Conservation (phyloP, 106 monocot genomes). For the Chionographis japonica region DNA sequence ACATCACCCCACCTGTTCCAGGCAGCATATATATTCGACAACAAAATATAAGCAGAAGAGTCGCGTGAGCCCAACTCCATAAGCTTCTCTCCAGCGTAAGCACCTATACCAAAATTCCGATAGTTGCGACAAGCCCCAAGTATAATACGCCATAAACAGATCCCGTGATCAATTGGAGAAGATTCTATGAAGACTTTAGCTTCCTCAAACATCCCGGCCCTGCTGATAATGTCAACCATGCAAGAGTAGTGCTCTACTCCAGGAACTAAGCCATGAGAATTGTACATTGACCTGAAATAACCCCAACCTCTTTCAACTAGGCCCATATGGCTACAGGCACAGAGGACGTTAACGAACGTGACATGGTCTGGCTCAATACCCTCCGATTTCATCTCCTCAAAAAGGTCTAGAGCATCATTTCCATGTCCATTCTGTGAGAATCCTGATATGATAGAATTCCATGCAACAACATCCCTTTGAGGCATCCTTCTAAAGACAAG, state of each 20-base stretch:
- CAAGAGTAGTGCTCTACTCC: conserved; percentile 66
- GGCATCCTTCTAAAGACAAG: conserved; percentile 52
- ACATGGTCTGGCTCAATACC: conserved; percentile 41
- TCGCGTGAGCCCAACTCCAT: conserved; percentile 55
- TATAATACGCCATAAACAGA: conserved; percentile 57
- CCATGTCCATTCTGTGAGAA: conserved; percentile 62
- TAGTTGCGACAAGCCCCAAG: conserved; percentile 51
- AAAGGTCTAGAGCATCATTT: conserved; percentile 42
- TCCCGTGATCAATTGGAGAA: conserved; percentile 38
- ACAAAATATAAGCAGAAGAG: conserved; percentile 52
- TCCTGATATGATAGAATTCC: conserved; percentile 76
- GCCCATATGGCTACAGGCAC: conserved; percentile 68
- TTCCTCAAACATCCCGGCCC: conserved; percentile 45
- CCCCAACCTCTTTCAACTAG: conserved; percentile 62
- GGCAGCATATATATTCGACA: conserved; percentile 64
- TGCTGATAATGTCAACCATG: conserved; percentile 64
- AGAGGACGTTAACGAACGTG: conserved; percentile 59
- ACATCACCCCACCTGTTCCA: conserved; percentile 52
- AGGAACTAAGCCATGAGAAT: conserved; percentile 34
- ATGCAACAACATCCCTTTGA: conserved; percentile 48
- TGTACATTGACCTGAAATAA: conserved; percentile 50
- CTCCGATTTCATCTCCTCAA: conserved; percentile 49
- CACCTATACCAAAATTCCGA: conserved; percentile 41
- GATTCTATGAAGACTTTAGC: conserved; percentile 57
- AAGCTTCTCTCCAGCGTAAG: conserved; percentile 62